Evolutionary conservation across 176 grass and related monocot species (phyloP), one percentile per base, ranked within the genome.

Genomic region (Cocos nucifera): DNA sequence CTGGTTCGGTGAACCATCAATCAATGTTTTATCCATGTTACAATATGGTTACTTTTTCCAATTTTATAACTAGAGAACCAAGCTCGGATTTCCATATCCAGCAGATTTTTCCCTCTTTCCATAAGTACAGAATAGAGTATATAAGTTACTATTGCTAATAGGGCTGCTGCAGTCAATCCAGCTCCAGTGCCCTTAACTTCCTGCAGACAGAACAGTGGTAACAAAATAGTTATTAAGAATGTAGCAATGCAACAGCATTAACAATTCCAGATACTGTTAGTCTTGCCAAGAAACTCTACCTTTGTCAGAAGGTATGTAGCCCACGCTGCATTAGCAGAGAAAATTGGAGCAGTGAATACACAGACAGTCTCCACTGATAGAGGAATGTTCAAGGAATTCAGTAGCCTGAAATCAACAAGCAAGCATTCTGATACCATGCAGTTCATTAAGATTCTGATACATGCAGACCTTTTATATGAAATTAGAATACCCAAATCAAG

Each of bases 171-270:
- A 83, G 84, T 98, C 62, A 93, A 74, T 66, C 94, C 94, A 81
- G 94, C 94, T 76, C 94, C 94, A 79, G 84, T 74, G 51, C 94
- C 94, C 74, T 98, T 98, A 22, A 86, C 94, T 83, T 98, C 94
- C 94, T 98, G 50, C 22, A 70, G 56, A 4, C 29, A 30, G 29
- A 30, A 30, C 29, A 30, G 0, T 4, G 29, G 4, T 23, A 30
- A 4, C 4, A 30, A 6, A 30, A 30, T 30, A 30, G 29, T 30
- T 30, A 30, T 5, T 30, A 4, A 30, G 61, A 51, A 68, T 59
- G 49, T 29, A 39, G 4, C 1, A 6, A 30, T 30, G 29, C 29
- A 30, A 30, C 29, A 30, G 29, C 6, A 30, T 30, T 30, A 6
- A 6, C 23, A 30, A 30, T 6, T 3, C 29, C 29, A 30, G 29